These are phyloP conservation scores for Penicillium angulare DNA, from an alignment of 495 filamentous ascomycete species.

Conservation along the genomic window DNA sequence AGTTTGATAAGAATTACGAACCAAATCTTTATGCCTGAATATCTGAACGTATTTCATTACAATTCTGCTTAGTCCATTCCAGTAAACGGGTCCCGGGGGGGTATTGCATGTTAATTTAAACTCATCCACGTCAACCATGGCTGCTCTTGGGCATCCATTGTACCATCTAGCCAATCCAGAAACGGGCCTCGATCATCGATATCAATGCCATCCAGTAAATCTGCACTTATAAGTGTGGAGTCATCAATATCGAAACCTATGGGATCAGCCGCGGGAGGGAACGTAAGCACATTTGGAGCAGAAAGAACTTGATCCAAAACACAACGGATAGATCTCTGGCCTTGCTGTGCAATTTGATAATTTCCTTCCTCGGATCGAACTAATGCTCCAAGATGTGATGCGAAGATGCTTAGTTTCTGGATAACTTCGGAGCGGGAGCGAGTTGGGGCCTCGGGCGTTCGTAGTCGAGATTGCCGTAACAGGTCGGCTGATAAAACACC, in stretches of 20 bases:
- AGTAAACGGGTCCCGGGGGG: too few species aligned
- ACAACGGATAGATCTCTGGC: constrained; percentile 21
- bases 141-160: neutral
- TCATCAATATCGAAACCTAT: neutral
- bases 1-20: constrained; percentile 22
- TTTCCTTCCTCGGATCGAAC: constrained; percentile 21
- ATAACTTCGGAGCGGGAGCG: constrained; percentile 57
- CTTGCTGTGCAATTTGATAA: constrained; percentile 20
- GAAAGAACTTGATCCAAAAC: constrained; percentile 29
- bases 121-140: constrained; percentile 2
- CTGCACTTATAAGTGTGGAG: neutral
- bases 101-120: neutral
- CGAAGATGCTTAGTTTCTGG: constrained; percentile 57
- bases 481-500: constrained; percentile 57
- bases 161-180: constrained; percentile 1
- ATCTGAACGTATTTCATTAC: too few species aligned
- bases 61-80: too few species aligned
- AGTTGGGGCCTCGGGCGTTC: neutral
- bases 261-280: neutral
- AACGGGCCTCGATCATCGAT: constrained; percentile 7
- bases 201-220: constrained; percentile 11
- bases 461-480: constrained; percentile 19
- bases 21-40: neutral
- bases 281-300: neutral
- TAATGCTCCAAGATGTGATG: constrained; percentile 23